Evolutionary conservation across 1,139 yeast genomes (phyloP).

Genomic region (Candida dubliniensis): DNA sequence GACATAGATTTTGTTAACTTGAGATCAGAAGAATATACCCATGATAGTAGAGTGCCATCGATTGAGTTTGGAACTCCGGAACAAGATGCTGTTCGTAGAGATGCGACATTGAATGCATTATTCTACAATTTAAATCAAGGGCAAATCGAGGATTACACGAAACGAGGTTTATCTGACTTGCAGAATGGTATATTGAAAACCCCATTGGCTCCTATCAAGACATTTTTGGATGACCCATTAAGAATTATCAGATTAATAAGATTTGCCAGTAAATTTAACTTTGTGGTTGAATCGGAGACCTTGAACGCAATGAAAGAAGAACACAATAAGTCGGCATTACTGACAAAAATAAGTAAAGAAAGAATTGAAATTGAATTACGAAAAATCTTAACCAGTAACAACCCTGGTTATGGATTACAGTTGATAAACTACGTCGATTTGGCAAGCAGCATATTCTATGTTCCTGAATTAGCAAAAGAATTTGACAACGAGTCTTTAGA

Average conservation of each 20-base stretch:
- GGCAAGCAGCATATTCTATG: constrained; percentile 57
- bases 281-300: constrained; percentile 60
- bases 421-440: constrained; percentile 57
- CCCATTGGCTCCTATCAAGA: constrained; percentile 79
- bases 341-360: constrained; percentile 81
- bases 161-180: constrained; percentile 70
- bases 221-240: constrained; percentile 91
- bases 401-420: constrained; percentile 65
- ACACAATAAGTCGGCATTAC: constrained; percentile 58
- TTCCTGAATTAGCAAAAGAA: constrained; percentile 29
- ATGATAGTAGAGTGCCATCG: constrained; percentile 77
- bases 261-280: constrained; percentile 79
- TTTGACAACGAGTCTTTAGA: constrained; percentile 17
- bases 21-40: constrained; percentile 82
- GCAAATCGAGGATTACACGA: constrained; percentile 81
- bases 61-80: constrained; percentile 82
- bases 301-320: constrained; percentile 63
- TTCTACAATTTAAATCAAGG: constrained; percentile 75
- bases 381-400: constrained; percentile 65
- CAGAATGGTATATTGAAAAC: constrained; percentile 72
- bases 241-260: constrained; percentile 81
- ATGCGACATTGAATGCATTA: constrained; percentile 89
- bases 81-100: constrained; percentile 90
- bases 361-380: constrained; percentile 85
- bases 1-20: constrained; percentile 93